A percentile compares a stretch with the other conserved stretches of the same genome.
Conservation (phyloP, 306 rosid species). For the Carpinus fangiana region DNA sequence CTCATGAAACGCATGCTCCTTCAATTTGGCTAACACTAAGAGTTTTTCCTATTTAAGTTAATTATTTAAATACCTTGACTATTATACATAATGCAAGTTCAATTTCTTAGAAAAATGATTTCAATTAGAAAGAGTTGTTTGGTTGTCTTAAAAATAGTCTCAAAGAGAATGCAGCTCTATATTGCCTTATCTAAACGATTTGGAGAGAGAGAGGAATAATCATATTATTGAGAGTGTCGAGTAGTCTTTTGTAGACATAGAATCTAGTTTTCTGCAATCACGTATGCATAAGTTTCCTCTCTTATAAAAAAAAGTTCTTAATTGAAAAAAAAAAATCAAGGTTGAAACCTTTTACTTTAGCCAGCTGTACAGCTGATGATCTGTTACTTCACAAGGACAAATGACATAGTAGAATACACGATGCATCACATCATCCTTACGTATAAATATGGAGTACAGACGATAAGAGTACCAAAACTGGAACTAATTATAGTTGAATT, state of each 20-base stretch:
- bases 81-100: background rate
- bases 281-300: background rate
- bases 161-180: background rate
- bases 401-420: background rate
- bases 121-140: background rate
- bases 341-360: background rate
- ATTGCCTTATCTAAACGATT: background rate
- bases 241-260: background rate
- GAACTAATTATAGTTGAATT: conserved; percentile 13
- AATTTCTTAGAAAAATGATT: background rate
- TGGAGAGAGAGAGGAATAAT: background rate
- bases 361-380: background rate
- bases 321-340: background rate
- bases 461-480: conserved; percentile 5
- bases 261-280: background rate
- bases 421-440: background rate
- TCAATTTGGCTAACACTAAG: background rate
- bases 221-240: background rate
- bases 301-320: background rate
- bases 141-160: background rate
- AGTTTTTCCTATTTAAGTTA: background rate
- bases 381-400: background rate
- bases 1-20: background rate
- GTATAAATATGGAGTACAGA: background rate
- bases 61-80: background rate